Evolutionary conservation across 345 rosid species (phyloP), one percentile per base, ranked within the genome.

Genomic region (Eutrema heterophyllum): DNA sequence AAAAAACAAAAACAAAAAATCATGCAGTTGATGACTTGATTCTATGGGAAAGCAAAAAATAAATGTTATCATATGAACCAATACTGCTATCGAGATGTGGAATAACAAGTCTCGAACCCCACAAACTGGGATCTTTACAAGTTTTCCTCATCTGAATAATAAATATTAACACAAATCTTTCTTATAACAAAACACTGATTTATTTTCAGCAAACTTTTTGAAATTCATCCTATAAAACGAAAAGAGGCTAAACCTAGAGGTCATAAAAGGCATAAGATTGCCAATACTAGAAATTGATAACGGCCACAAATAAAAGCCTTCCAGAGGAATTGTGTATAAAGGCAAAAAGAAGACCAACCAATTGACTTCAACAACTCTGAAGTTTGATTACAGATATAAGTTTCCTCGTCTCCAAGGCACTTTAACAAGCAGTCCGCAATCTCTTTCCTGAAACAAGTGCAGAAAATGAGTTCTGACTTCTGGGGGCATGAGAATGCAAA

Each of bases 341-440:
- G 66, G 67, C 12, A 64, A 64, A 64, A 56, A 9, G 62, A 55
- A 64, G 51, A 81, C 88, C 78, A 76, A 90, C 96, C 92, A 26
- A 89, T 84, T 73, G 81, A 68, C 27, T 88, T 83, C 71, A 93
- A 83, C 80, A 87, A 80, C 75, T 72, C 80, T 36, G 83, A 75
- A 49, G 88, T 77, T 57, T 78, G 86, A 72, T 81, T 80, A 77
- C 82, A 50, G 72, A 90, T 85, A 69, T 60, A 68, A 66, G 55
- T 52, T 68, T 93, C 93, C 79, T 86, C 84, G 71, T 83, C 88
- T 57, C 68, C 75, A 78, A 93, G 86, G 75, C 87, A 64, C 53
- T 75, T 83, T 44, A 93, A 77, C 84, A 93, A 83, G 80, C 78
- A 67, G 69, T 79, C 80, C 51, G 86, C 81, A 70, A 90, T 81